These are phyloP conservation scores for Thuidium tamariscinum DNA, from an alignment of 225 moss, liverwort and hornwort genomes.

Conservation along the genomic window DNA sequence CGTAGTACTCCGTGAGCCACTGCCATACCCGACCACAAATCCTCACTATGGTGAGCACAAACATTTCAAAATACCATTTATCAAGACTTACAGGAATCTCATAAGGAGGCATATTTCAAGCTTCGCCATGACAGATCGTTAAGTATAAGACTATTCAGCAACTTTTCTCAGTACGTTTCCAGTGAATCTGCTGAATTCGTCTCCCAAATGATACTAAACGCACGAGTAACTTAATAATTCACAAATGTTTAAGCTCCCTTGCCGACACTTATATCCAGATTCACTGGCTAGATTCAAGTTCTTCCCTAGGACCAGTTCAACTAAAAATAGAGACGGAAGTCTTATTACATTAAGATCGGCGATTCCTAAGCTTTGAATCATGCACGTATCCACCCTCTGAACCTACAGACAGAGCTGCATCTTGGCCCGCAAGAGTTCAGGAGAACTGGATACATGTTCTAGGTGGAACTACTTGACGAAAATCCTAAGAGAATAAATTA, in stretches of 20 bases:
- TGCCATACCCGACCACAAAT: constrained; percentile 26
- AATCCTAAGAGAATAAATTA: constrained; percentile 38
- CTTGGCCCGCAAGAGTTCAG: background rate
- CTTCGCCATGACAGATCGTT: background rate
- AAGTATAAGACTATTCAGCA: background rate
- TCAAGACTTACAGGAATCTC: background rate
- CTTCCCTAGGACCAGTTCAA: background rate
- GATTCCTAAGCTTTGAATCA: background rate
- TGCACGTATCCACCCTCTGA: constrained; percentile 3
- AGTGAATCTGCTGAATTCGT: background rate
- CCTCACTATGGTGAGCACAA: background rate
- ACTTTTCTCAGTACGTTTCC: background rate
- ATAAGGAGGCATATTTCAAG: background rate
- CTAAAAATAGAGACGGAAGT: background rate
- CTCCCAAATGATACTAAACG: background rate
- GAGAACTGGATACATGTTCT: constrained; percentile 6
- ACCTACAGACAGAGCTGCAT: background rate
- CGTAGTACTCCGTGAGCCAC: constrained; percentile 98
- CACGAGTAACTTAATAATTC: background rate
- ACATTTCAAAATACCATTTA: background rate
- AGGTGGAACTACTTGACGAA: background rate
- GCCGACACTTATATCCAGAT: background rate
- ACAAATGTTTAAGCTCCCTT: background rate
- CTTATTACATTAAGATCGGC: background rate
- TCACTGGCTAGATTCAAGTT: background rate